Conservation (phyloP, 2,329 filamentous ascomycete genomes). For the Dothistroma septosporum region DNA sequence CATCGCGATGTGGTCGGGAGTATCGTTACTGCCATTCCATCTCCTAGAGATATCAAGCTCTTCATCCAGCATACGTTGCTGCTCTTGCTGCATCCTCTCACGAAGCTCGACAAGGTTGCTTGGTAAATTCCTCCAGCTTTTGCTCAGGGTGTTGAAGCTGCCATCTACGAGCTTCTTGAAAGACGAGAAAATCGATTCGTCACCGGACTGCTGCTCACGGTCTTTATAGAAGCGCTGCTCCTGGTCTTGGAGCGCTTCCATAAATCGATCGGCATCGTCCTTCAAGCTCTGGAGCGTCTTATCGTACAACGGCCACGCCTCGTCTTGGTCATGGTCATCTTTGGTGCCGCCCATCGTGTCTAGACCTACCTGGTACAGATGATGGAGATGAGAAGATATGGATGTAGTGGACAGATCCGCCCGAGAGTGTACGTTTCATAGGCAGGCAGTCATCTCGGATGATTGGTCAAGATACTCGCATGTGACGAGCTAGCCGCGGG, state of each 20-base stretch:
- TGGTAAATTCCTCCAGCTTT: slow-evolving; percentile 47
- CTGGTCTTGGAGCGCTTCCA: slow-evolving; percentile 11
- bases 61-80: slow-evolving; percentile 20
- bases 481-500: not conserved
- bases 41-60: slow-evolving; percentile 26
- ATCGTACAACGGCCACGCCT: slow-evolving; percentile 9
- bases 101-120: slow-evolving; percentile 40
- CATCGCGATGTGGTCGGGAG: slow-evolving; percentile 23
- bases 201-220: not conserved
- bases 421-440: not conserved
- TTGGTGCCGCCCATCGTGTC: slow-evolving; percentile 13
- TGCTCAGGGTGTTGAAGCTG: slow-evolving; percentile 49
- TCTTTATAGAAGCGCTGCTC: not conserved
- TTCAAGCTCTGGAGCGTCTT: slow-evolving; percentile 11
- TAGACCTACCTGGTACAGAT: not conserved
- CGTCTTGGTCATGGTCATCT: slow-evolving; percentile 11
- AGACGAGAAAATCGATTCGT: slow-evolving; percentile 54
- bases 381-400: not conserved
- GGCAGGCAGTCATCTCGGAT: not conserved
- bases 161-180: slow-evolving; percentile 60
- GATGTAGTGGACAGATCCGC: not conserved
- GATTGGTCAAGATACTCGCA: not conserved
- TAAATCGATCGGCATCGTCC: slow-evolving; percentile 14
- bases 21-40: slow-evolving; percentile 26
- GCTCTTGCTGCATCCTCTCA: slow-evolving; percentile 24